Evolutionary conservation across 805 yeast genomes (phyloP).

Genomic region (Candida xiaguanensis): DNA sequence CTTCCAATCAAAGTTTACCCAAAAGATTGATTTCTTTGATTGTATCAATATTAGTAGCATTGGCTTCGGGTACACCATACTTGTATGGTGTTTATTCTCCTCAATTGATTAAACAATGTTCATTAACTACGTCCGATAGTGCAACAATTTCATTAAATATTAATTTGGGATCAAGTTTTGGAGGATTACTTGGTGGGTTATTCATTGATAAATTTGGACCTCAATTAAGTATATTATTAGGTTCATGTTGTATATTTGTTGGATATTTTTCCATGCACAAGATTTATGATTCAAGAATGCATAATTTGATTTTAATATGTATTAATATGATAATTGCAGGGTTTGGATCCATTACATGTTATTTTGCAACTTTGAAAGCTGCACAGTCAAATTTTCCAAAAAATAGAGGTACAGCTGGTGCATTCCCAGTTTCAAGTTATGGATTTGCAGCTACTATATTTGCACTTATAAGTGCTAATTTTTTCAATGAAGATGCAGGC

Average conservation of each 20-base stretch:
- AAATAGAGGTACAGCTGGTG: conserved; percentile 67
- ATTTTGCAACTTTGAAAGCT: conserved; percentile 54
- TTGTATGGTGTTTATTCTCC: conserved; percentile 75
- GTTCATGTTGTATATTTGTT: conserved; percentile 49
- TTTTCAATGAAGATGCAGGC: conserved; percentile 50
- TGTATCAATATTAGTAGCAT: conserved; percentile 44
- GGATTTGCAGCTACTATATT: conserved; percentile 70
- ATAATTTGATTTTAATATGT: conserved; percentile 41
- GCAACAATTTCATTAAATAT: conserved; percentile 62
- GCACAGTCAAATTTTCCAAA: conserved; percentile 65
- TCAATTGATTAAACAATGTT: conserved; percentile 55
- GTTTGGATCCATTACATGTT: conserved; percentile 62
- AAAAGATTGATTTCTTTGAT: conserved; percentile 17
- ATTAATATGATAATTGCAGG: conserved; percentile 54
- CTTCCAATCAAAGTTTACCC: background rate
- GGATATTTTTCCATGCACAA: conserved; percentile 53
- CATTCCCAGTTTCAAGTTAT: conserved; percentile 63
- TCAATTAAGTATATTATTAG: conserved; percentile 47
- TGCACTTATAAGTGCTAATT: conserved; percentile 51
- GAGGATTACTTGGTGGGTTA: conserved; percentile 71
- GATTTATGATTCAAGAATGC: conserved; percentile 40
- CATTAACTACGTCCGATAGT: conserved; percentile 56
- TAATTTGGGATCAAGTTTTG: conserved; percentile 61
- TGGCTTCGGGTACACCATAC: conserved; percentile 76
- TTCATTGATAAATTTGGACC: conserved; percentile 63